Evolutionary conservation across 169 alveolate genomes (phyloP), one percentile per base, ranked within the genome.

Genomic region (Eimeria falciformis): DNA sequence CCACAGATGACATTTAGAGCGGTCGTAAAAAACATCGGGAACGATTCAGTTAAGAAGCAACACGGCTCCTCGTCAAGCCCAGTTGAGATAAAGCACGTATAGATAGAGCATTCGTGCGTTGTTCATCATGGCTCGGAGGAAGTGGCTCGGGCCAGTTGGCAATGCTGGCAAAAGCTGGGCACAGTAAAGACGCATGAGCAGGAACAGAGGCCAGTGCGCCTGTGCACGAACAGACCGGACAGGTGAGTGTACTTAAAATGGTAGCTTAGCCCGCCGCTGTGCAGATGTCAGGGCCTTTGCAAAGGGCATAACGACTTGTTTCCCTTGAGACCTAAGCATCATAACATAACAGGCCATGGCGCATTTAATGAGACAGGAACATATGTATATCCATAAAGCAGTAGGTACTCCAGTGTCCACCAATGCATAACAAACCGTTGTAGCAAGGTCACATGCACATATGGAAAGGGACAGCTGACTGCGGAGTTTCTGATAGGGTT

Each of bases 261-360:
- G 87, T 25, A 78, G 23, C 37, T 78, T 78, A 21, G 87, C 87
- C 69, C 71, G 66, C 87, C 87, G 43, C 46, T 47, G 37, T 78
- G 29, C 87, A 23, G 71, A 18, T 33, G 71, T 68, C 5, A 78
- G 87, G 4, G 87, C 87, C 23, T 68, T 50, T 78, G 21, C 71
- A 11, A 47, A 6, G 25, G 87, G 87, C 33, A 50, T 47, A 45
- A 29, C 87, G 43, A 5, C 17, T 25, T 78, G 87, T 68, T 78
- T 18, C 25, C 87, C 87, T 9, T 11, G 46, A 78, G 87, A 25
- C 71, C 87, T 78, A 55, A 0, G 27, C 21, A 78, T 14, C 66
- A 50, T 68, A 43, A 5, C 18, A 18, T 2, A 43, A 18, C 21
- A n/a, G 79, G 47, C 29, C 27, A 33, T 12, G 53, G 50, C 29